Base-by-base conservation (phyloP, 2,329 filamentous ascomycete species). In the Arthrinium phaeospermum region DNA sequence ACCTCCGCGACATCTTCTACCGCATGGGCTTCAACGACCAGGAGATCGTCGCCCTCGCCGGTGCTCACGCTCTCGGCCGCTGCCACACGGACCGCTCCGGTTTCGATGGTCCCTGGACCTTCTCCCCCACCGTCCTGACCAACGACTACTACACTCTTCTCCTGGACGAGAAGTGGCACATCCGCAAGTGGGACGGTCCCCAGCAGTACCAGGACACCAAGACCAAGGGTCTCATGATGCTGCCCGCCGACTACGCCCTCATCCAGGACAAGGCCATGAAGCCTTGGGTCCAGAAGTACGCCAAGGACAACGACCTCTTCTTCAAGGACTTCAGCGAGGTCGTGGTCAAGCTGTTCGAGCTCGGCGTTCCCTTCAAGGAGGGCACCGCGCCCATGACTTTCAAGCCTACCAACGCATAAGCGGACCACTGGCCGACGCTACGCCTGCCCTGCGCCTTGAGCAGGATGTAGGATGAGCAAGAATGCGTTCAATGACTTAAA, bases 21-120 rank as follows among this genome's bases (percentile, higher is more conserved):
- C 94, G 96, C 82, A 98, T 98, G 96, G 96, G 96, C 77, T 98
- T 98, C 89, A 93, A 96, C 83, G 96, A 99, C 85, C 93, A 93
- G 80, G 95, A 98, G 85, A 98, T 98, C 81, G 96, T 98, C 67
- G 96, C 96, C 44, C 90, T 98, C 70, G 88, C 89, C 34, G 95
- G 95, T 77, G 95, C 93, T 68, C 95, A 98, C 86, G 93, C 94
- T 70, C 90, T 98, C 49, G 95, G 95, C 75, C 94, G 95, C 76
- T 97, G 93, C 87, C 96, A 98, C 88, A 88, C 91, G 12, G 93
- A 96, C 84, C 94, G 96, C 81, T 94, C 91, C 75, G 96, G 96
- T 75, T 98, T 91, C 83, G 90, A 93, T 1, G 96, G 96, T 1
- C 94, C 95, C 71, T 98, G 95, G 95, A 94, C 94, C 76, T 96